These are phyloP conservation scores for Neobulgaria alba DNA, from an alignment of 2,329 filamentous ascomycete species.

Conservation along the genomic window DNA sequence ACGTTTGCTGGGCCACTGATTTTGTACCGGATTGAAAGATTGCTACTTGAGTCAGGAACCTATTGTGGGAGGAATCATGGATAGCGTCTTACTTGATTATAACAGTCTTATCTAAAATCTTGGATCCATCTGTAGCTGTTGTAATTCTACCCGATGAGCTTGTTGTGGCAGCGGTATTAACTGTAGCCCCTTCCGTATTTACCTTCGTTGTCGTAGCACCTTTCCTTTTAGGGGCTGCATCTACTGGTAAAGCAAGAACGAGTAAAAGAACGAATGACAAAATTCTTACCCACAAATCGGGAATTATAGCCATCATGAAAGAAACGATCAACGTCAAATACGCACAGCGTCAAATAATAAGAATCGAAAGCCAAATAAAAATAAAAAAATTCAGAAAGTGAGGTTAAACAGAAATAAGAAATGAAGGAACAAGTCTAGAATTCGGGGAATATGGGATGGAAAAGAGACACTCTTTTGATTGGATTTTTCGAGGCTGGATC, in stretches of 20 bases:
- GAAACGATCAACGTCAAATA: no score
- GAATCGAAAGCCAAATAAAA: no score
- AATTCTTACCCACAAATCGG: constrained; percentile 15
- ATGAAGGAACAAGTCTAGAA: no score
- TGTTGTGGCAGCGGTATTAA: constrained; percentile 8
- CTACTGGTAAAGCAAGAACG: constrained; percentile 12
- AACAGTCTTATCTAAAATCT: constrained; percentile 45
- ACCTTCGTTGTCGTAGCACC: constrained; percentile 4
- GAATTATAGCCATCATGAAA: no score
- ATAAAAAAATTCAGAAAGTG: no score
- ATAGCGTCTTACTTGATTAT: constrained; percentile 40
- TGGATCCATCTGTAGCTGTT: constrained; percentile 43
- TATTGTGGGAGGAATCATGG: no score
- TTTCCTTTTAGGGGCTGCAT: constrained; percentile 19
- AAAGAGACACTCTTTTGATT: no score
- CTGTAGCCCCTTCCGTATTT: constrained; percentile 6
- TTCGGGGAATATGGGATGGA: no score
- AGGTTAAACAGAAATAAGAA: no score
- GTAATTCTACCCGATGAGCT: constrained; percentile 8
- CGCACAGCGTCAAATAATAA: no score
- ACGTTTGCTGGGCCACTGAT: constrained; percentile 45
- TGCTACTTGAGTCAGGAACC: constrained; percentile 31
- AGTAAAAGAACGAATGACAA: constrained; percentile 15
- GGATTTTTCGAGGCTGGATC: no score
- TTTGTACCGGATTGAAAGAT: constrained; percentile 46